Base-by-base conservation (phyloP, 306 rosid genomes). In the Cicer bijugum region DNA sequence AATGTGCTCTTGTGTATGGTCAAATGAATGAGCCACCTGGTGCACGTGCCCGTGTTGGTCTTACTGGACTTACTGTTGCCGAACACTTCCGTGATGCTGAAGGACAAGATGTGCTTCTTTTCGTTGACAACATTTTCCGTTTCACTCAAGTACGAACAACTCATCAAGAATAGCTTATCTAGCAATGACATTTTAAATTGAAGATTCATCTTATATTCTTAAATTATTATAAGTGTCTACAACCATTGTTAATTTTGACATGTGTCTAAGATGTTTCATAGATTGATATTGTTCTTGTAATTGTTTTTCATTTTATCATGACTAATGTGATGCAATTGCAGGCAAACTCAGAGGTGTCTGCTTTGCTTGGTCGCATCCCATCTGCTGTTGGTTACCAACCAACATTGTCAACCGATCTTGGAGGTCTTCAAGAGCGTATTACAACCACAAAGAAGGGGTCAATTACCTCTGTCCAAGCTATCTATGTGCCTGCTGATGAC, bases 331-430 rank as follows among this genome's bases (percentile, higher is more conserved):
- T 59, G 15, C 63, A 52, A 39, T 67, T 81, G 74, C 84, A 93
- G 99, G 99, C 99, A 48, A 94, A 94, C 85, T 91, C 99, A 47
- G 99, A 94, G 86, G 99, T 94, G 87, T 94, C 99, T 84, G 99
- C 99, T 23, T 83, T 94, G 88, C 99, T 94, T 82, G 99, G 99
- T 20, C 99, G 99, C 83, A 94, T 94, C 82, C 99, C 99, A 67
- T 91, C 99, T 62, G 99, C 99, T 74, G 99, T 94, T 0, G 99
- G 99, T 79, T 94, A 94, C 87, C 99, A 94, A 57, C 99, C 99
- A 43, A 94, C 99, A 28, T 75, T 94, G 84, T 89, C 99, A 76
- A 94, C 99, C 1, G 99, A 94, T 86, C 92, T 94, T 86, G 99
- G 99, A 82, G 96, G 90, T 56, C 97, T 94, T 79, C 99, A 91